phyloP scores from a whole-genome alignment of 2,329 filamentous ascomycete genomes.

The Alternaria sp. region DNA sequence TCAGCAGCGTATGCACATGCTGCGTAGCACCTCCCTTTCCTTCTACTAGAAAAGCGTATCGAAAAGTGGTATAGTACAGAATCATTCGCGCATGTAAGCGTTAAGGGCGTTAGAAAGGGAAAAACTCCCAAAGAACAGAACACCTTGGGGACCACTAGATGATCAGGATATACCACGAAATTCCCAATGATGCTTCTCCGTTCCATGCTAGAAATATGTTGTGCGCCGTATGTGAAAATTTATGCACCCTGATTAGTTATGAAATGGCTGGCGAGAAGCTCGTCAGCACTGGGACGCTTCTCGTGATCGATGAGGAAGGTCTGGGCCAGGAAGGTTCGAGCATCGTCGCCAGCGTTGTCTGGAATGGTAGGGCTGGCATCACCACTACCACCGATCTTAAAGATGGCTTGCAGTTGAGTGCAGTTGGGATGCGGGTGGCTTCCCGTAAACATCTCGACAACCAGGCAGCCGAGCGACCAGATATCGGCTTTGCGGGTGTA shows the following conservation, averaged over 20 bases:
- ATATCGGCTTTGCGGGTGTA: constrained; percentile 99
- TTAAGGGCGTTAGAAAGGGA: constrained; percentile 11
- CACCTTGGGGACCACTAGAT: neutral
- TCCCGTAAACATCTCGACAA: constrained; percentile 99
- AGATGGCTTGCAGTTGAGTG: constrained; percentile 96
- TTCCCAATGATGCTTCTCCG: constrained; percentile 10
- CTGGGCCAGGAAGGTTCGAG: constrained; percentile 79
- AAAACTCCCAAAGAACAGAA: neutral
- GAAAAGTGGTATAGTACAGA: constrained; percentile 24
- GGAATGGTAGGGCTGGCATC: constrained; percentile 88
- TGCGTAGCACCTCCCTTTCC: neutral
- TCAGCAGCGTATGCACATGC: neutral
- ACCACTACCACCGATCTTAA: constrained; percentile 88
- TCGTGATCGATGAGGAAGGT: constrained; percentile 98
- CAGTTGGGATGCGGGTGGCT: constrained; percentile 96
- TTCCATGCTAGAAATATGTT: constrained; percentile 13
- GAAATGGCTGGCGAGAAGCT: constrained; percentile 84
- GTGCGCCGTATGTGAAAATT: constrained; percentile 6
- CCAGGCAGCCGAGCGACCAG: constrained; percentile 94
- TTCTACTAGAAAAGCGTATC: neutral
- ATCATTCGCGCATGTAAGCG: constrained; percentile 21
- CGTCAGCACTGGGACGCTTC: constrained; percentile 87
- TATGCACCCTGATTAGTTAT: constrained; percentile 67
- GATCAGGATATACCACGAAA: neutral
- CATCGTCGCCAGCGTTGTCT: constrained; percentile 83